A percentile compares a stretch with the other conserved stretches of the same genome.
phyloP scores from a whole-genome alignment of 208 protist genomes.

The Trypanosoma theileri region DNA sequence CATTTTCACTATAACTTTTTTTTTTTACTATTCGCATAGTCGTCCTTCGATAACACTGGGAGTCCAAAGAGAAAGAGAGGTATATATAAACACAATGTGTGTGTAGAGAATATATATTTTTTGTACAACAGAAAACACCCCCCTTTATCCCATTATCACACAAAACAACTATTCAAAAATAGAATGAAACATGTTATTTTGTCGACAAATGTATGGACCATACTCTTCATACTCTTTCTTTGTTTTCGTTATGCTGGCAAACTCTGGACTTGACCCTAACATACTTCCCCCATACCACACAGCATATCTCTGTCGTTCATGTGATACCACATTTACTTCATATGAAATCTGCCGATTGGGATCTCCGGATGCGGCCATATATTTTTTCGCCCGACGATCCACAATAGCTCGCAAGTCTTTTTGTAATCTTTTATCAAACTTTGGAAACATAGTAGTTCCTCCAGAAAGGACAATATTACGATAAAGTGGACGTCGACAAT shows the following conservation, averaged over 20 bases:
- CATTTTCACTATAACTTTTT: no score
- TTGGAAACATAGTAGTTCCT: constrained; percentile 96
- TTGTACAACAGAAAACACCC: no score
- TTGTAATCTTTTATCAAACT: constrained; percentile 80
- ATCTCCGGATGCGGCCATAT: constrained; percentile 27
- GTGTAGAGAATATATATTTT: no score
- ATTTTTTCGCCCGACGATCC: constrained; percentile 27
- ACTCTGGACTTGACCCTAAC: constrained; percentile 91
- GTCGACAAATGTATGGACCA: constrained; percentile 93
- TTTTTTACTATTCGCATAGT: no score
- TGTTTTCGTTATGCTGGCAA: constrained; percentile 90
- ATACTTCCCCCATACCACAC: constrained; percentile 97
- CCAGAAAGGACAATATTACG: constrained; percentile 98
- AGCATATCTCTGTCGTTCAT: constrained; percentile 88
- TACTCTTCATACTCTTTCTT: constrained; percentile 97
- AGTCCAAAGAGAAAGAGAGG: no score
- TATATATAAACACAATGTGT: no score
- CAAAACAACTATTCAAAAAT: constrained; percentile 28
- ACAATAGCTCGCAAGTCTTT: constrained; percentile 31
- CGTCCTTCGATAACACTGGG: no score
- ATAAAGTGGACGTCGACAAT: constrained; percentile 95
- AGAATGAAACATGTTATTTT: constrained; percentile 41
- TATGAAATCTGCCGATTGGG: constrained; percentile 42
- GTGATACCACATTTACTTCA: constrained; percentile 95
- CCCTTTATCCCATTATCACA: not conserved